Evolutionary conservation across 106 monocot genomes (phyloP).

Genomic region (Narthecium ossifragum): DNA sequence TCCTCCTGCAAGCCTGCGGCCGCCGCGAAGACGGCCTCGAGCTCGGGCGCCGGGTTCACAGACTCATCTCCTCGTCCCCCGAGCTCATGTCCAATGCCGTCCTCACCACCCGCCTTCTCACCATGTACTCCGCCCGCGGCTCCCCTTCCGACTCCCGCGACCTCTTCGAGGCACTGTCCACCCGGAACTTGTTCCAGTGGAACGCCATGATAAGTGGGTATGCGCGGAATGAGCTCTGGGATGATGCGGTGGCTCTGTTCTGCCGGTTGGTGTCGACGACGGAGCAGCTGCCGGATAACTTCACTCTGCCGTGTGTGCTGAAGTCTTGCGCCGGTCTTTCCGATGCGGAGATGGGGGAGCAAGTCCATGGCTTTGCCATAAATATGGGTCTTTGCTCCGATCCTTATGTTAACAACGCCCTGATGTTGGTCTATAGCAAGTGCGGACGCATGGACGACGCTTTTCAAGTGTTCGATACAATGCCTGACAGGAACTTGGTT

Average conservation of each 20-base stretch:
- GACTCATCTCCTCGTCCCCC: slow-evolving; percentile 21
- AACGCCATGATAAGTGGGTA: slow-evolving; percentile 56
- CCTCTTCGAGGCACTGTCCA: slow-evolving; percentile 30
- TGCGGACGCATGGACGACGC: slow-evolving; percentile 36
- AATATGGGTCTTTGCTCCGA: slow-evolving; percentile 36
- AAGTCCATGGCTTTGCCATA: slow-evolving; percentile 35
- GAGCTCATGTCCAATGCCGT: slow-evolving; percentile 24
- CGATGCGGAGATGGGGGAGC: slow-evolving; percentile 12
- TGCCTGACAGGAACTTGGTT: slow-evolving; percentile 44
- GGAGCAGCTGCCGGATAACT: slow-evolving; percentile 38
- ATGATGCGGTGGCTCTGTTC: slow-evolving; percentile 26
- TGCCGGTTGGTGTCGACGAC: slow-evolving; percentile 19
- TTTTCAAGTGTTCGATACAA: slow-evolving; percentile 21
- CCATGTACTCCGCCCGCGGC: slow-evolving; percentile 43
- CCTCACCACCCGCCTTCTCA: slow-evolving; percentile 48
- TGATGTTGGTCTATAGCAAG: slow-evolving; percentile 56
- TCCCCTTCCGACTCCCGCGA: slow-evolving; percentile 21
- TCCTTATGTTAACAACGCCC: slow-evolving; percentile 35
- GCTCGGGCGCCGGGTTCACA: slow-evolving; percentile 27
- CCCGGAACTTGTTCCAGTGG: slow-evolving; percentile 48
- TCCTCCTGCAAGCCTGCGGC: slow-evolving; percentile 25
- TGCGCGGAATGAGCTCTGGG: slow-evolving; percentile 35
- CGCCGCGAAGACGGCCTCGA: slow-evolving; percentile 4
- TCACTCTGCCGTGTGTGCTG: slow-evolving; percentile 58
- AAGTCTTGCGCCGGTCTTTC: slow-evolving; percentile 43